Evolutionary conservation across 1,284 basidiomycete genomes (phyloP), one percentile per base, ranked within the genome.

Genomic region (Cerrena zonata): DNA sequence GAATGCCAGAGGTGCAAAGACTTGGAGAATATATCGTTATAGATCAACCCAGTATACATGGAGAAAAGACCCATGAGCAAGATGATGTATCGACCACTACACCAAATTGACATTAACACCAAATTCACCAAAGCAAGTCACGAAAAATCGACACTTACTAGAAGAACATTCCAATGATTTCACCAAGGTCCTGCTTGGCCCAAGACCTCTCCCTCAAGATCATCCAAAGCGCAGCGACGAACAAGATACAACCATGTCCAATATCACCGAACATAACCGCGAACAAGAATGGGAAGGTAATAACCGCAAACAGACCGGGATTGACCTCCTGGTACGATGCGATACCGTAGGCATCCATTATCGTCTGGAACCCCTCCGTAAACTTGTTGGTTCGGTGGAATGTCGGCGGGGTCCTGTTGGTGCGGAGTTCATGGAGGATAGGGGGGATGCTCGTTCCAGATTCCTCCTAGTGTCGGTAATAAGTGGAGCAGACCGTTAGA

Each of bases 261-360:
- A 99, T 90, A 69, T 99, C 95, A 64, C 95, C 96, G 67, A 99
- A 99, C 95, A 99, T 99, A 73, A 98, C 91, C 11, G 94, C 95
- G 62, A 99, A 99, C 61, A 99, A 73, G 83, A 99, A 99, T 0
- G 96, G 96, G 80, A 97, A 97, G 1, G 93, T 95, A 64, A 94
- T 81, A 61, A 96, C 81, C 2, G 94, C 91, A 67, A 94, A 95
- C 30, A 99, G 73, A 58, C 95, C 96, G 10, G 96, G 95, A 67
- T 99, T 99, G 69, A 94, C 87, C 72, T 99, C 96, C 69, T 97
- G 91, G 69, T 99, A 99, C 1, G 84, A 85, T 11, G 94, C 91
- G 49, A 92, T 84, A 63, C 95, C 96, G 66, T 99, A 99, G 50
- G 89, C 89, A 70, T 99, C 95, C 82, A 99, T 96, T 69, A 99